These are phyloP conservation scores for Leccinum longicurvipes DNA, from an alignment of 768 basidiomycete genomes.

Conservation along the genomic window DNA sequence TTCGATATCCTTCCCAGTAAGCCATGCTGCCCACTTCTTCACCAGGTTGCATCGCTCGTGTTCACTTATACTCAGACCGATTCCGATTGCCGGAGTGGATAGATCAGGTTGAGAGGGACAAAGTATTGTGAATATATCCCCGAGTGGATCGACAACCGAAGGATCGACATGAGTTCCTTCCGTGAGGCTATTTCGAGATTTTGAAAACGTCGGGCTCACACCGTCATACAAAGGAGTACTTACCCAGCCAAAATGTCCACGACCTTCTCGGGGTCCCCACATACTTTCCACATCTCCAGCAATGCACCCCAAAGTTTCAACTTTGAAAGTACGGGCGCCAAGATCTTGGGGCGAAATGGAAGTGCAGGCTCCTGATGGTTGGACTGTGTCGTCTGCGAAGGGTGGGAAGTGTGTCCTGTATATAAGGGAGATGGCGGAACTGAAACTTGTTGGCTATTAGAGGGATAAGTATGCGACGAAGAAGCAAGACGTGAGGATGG, in stretches of 20 bases:
- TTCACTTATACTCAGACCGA: constrained; percentile 14
- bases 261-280: constrained; percentile 18
- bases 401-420: constrained; percentile 3
- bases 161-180: constrained; percentile 27
- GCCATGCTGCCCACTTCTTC: constrained; percentile 79
- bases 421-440: constrained; percentile 10
- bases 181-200: constrained; percentile 14
- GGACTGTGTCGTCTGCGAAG: constrained; percentile 4
- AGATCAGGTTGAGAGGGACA: constrained; percentile 7
- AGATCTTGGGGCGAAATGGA: constrained; percentile 14
- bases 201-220: not conserved
- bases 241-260: constrained; percentile 26
- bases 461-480: constrained; percentile 4
- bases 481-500: constrained; percentile 24
- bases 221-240: constrained; percentile 1
- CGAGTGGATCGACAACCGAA: constrained; percentile 25
- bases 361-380: constrained; percentile 1
- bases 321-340: constrained; percentile 19
- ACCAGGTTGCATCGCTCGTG: constrained; percentile 53
- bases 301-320: constrained; percentile 23
- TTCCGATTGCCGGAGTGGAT: constrained; percentile 1
- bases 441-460: constrained; percentile 4
- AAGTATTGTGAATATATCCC: constrained; percentile 28
- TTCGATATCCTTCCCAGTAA: constrained; percentile 64
- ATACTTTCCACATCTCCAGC: constrained; percentile 27